Percentiles rank a stretch among this genome's conserved stretches.
Evolutionary conservation across 2,329 filamentous ascomycete genomes (phyloP).

Genomic region (Cylindrodendrum hubeiense): DNA sequence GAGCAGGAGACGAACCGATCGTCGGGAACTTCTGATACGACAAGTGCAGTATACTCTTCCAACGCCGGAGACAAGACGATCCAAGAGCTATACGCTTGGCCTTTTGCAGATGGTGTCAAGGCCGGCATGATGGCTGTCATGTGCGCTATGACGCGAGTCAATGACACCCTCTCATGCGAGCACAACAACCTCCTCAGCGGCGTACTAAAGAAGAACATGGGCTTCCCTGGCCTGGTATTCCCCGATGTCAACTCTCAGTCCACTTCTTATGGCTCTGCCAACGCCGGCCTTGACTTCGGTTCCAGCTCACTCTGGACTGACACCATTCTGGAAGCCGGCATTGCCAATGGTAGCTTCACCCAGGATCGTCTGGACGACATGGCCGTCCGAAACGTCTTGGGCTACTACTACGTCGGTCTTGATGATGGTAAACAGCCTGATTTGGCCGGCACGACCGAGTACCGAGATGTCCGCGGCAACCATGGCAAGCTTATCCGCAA

Average conservation of each 20-base stretch:
- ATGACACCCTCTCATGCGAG: slow-evolving; percentile 63
- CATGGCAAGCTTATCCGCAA: no score
- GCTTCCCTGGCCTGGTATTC: slow-evolving; percentile 60
- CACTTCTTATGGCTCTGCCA: slow-evolving; percentile 55
- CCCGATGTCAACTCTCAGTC: slow-evolving; percentile 58
- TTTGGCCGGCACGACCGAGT: no score
- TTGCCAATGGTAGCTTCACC: no score
- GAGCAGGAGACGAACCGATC: neutral
- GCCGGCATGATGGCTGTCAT: slow-evolving; percentile 52
- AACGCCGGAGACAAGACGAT: slow-evolving; percentile 71
- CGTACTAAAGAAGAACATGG: slow-evolving; percentile 62
- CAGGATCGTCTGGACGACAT: no score
- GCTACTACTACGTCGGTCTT: no score
- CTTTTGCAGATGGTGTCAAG: slow-evolving; percentile 48
- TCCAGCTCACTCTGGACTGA: no score
- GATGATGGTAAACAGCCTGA: no score
- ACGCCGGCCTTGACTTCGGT: slow-evolving; percentile 62
- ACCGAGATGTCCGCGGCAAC: no score
- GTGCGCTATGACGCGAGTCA: slow-evolving; percentile 60
- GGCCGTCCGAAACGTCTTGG: no score
- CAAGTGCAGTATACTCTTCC: slow-evolving; percentile 35
- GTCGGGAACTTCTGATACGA: neutral
- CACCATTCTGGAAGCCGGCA: no score
- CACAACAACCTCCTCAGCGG: slow-evolving; percentile 62
- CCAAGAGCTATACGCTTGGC: slow-evolving; percentile 62